Base-by-base conservation (phyloP, 2,329 filamentous ascomycete genomes). In the Metarhizium album region DNA sequence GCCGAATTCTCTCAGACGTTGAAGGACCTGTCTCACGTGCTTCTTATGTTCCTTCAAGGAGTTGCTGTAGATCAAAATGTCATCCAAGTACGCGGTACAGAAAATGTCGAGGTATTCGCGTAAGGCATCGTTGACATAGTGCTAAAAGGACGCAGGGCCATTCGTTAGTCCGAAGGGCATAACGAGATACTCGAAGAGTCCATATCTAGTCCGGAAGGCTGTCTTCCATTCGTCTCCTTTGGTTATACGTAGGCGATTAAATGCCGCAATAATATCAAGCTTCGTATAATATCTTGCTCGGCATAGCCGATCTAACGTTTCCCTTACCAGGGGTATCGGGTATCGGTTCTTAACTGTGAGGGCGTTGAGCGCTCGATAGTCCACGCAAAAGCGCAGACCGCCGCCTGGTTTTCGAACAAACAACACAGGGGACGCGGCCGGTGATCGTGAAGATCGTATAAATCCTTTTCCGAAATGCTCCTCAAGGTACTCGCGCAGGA, bases 291-390 rank as follows among this genome's bases (percentile, higher is more conserved):
- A 37, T 13, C 33, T 13, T n/a, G 33, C 33, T n/a, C 33, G 11
- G 11, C 11, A 37, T 37, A 37, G 33, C 4, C 18, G 16, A 13
- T 5, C 11, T 4, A 62, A 46, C 3, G 54, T 56, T 23, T 65
- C 54, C 9, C 56, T 46, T 23, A 64, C 61, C 16, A 62, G 42
- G 0, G 55, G 59, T 6, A 65, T 14, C 0, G 49, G 54, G 38
- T 66, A 64, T 4, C 52, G 22, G 46, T 65, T 54, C 46, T 63
- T 62, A 8, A 47, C 48, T 1, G 55, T 63, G 16, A 65, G 54
- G 0, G 18, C 18, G 47, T 65, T 66, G 9, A 65, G 49, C 0
- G 22, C 51, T 4, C 47, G 22, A 42, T 64, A 66, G 45, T 65
- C 51, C 0, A 62, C 52, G 52, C 54, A 64, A 45, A 64, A 58